Base-by-base conservation (phyloP, 164 flowering plant species). In the Magnolia sinica region DNA sequence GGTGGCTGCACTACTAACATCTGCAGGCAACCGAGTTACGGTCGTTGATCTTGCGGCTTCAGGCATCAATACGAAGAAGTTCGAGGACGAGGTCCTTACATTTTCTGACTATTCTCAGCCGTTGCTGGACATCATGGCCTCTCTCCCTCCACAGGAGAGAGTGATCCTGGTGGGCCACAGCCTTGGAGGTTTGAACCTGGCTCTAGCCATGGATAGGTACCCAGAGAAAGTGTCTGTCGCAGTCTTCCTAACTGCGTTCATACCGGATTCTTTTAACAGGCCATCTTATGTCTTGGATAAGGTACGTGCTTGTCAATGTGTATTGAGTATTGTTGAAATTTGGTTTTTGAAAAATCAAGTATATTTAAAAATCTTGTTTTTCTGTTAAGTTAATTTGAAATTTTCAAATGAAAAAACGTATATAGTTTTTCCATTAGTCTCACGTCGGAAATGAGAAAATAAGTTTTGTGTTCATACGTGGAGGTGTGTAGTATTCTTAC, bases 161-260 rank as follows among this genome's bases (percentile, higher is more conserved):
- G 87, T 87, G 69, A 71, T 85, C 18, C 77, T 88, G 45, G 91
- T 87, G 0, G 90, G 82, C 3, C 89, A 88, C 66, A 87, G 87
- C 76, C 52, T 73, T 9, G 87, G 90, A 7, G 89, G 90, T 0
- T 1, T 77, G 18, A 55, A 61, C 65, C 58, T 86, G 6, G 78
- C 90, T n/a, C 8, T 73, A 9, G 89, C 88, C 65, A 84, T 82
- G 83, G 87, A 87, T 69, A 82, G 1, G 5, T 89, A 79, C 76
- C 88, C 88, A 0, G 68, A 76, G 8, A 84, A 84, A 69, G 71
- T 87, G 2, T 61, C 76, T 1, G 79, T 75, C 4, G 87, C 81
- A 2, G 87, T 88, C 3, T 89, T 82, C 68, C 77, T 80, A 8
- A 70, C 87, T 1, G 89, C 88, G 37, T 45, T 73, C 29, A 84